Percentiles rank a stretch among this genome's conserved stretches.
These are phyloP conservation scores for Thelonectria blattea DNA, from an alignment of 2,329 filamentous ascomycete species.

Conservation along the genomic window DNA sequence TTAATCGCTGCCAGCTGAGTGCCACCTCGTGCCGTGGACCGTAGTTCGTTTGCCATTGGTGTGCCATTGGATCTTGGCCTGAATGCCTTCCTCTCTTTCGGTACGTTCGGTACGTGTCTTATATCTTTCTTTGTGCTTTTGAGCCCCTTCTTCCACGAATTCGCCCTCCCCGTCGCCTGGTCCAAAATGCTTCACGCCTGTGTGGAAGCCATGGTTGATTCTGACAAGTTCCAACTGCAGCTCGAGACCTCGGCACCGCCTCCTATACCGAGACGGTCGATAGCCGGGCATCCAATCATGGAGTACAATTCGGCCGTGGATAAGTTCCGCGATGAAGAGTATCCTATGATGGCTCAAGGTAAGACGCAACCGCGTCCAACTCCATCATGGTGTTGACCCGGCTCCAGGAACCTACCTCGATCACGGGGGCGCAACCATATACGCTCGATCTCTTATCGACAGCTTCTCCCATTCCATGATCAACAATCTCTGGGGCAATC, in stretches of 20 bases:
- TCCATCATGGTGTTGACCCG: constrained; percentile 8
- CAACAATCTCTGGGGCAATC: constrained; percentile 68
- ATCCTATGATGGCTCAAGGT: constrained; percentile 39
- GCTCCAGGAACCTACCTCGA: constrained; percentile 57
- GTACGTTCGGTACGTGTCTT: constrained; percentile 30
- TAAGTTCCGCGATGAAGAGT: constrained; percentile 36
- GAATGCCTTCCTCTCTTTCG: constrained; percentile 25
- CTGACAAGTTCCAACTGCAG: constrained; percentile 18
- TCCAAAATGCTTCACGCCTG: background rate
- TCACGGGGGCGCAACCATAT: constrained; percentile 63
- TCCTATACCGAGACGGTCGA: constrained; percentile 18
- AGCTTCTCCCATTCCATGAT: constrained; percentile 62
- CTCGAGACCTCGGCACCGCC: constrained; percentile 17
- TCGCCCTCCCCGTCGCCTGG: no score
- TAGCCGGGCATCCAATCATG: constrained; percentile 21
- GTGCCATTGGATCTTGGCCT: background rate
- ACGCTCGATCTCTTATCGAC: constrained; percentile 62
- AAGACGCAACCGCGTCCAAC: background rate
- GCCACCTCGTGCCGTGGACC: background rate
- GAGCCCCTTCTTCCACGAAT: background rate
- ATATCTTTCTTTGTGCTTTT: background rate
- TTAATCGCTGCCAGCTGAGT: background rate
- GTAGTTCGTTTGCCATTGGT: background rate
- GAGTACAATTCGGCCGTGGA: constrained; percentile 36
- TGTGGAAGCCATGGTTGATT: background rate